Evolutionary conservation across 805 yeast genomes (phyloP).

Genomic region (Wickerhamomyces strasburgensis): DNA sequence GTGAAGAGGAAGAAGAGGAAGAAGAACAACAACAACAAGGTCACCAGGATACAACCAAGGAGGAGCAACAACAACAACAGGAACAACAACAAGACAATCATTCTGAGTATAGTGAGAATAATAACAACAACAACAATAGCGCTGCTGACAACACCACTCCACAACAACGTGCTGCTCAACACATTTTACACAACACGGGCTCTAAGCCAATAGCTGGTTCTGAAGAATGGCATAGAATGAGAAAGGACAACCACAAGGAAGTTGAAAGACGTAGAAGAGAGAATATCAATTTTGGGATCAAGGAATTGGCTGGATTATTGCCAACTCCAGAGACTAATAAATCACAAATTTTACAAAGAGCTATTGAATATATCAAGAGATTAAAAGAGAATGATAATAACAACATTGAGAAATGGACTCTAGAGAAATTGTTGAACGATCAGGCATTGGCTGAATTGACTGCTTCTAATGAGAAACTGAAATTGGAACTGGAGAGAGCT

Average conservation of each 20-base stretch:
- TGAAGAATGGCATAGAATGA: conserved; percentile 76
- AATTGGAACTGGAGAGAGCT: conserved; percentile 83
- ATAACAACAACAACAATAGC: neutral
- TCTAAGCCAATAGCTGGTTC: conserved; percentile 64
- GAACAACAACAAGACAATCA: neutral
- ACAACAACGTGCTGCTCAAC: conserved; percentile 11
- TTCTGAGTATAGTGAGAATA: neutral
- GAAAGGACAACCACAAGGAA: conserved; percentile 91
- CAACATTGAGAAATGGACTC: conserved; percentile 90
- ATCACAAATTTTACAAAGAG: conserved; percentile 81
- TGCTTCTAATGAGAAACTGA: conserved; percentile 81
- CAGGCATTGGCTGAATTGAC: conserved; percentile 85
- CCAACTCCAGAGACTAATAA: conserved; percentile 86
- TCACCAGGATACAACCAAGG: neutral
- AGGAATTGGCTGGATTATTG: conserved; percentile 67
- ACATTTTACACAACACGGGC: conserved; percentile 13
- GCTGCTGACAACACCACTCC: neutral
- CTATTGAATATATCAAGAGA: conserved; percentile 85
- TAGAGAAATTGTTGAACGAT: conserved; percentile 87
- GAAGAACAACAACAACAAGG: neutral
- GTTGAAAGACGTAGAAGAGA: conserved; percentile 93
- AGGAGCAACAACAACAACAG: neutral
- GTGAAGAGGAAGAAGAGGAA: conserved; percentile 3
- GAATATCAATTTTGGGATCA: conserved; percentile 81
- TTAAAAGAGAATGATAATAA: conserved; percentile 86